phyloP scores from a whole-genome alignment of 306 rosid genomes.

The Cicer arietinum region DNA sequence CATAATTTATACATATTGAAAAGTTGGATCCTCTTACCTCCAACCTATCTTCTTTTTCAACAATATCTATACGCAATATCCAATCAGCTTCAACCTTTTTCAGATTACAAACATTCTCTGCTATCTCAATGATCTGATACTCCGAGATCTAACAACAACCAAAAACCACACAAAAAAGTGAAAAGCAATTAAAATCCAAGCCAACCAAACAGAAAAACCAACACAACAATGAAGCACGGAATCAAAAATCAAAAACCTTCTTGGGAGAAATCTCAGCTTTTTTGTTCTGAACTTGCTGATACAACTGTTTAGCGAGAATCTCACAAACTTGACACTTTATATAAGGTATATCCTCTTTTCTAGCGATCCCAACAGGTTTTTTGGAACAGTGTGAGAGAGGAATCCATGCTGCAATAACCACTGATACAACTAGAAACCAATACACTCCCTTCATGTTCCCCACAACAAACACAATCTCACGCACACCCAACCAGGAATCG shows the following conservation, averaged over 20 bases:
- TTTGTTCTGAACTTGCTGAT: slow-evolving; percentile 73
- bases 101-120: slow-evolving; percentile 92
- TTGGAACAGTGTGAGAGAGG: slow-evolving; percentile 67
- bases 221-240: slow-evolving; percentile 13
- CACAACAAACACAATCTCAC: slow-evolving; percentile 24
- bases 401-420: slow-evolving; percentile 56
- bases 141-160: slow-evolving; percentile 76
- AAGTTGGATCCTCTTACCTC: slow-evolving; percentile 59
- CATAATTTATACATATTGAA: not conserved
- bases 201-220: slow-evolving; percentile 10
- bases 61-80: slow-evolving; percentile 84
- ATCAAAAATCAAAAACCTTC: slow-evolving; percentile 61
- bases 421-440: slow-evolving; percentile 45
- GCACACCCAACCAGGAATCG: not conserved
- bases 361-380: slow-evolving; percentile 65
- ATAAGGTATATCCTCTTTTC: slow-evolving; percentile 84
- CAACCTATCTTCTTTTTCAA: slow-evolving; percentile 74
- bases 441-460: slow-evolving; percentile 55
- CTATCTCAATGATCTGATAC: slow-evolving; percentile 85
- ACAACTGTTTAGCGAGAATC: slow-evolving; percentile 76
- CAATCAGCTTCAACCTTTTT: slow-evolving; percentile 95
- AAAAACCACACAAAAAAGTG: slow-evolving; percentile 18
- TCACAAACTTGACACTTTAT: slow-evolving; percentile 94
- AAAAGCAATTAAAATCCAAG: slow-evolving; percentile 27
- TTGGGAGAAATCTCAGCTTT: slow-evolving; percentile 80